Conservation (phyloP, 2,329 filamentous ascomycete genomes). For the Aspergillus persii region DNA sequence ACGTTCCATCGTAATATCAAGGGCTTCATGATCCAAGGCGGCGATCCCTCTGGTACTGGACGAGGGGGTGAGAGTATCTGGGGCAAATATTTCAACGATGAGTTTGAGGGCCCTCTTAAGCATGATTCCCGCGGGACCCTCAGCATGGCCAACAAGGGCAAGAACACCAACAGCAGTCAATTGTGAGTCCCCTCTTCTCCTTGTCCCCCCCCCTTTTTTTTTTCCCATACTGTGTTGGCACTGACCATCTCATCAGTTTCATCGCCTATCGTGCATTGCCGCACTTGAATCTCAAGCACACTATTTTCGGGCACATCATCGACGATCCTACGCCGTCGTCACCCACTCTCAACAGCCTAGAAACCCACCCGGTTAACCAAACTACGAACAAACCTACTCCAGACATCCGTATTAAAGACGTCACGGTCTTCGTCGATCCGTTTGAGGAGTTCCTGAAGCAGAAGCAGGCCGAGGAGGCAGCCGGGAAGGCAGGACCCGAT, state of each 20-base stretch:
- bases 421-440: conserved; percentile 86
- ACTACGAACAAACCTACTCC: conserved; percentile 71
- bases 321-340: conserved; percentile 57
- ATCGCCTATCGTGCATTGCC: conserved; percentile 81
- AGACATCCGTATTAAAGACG: conserved; percentile 76
- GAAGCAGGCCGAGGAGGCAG: conserved; percentile 62
- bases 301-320: conserved; percentile 87
- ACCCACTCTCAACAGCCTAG: conserved; percentile 65
- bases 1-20: conserved; percentile 90
- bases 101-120: conserved; percentile 84
- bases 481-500: conserved; percentile 38
- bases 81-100: conserved; percentile 92
- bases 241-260: conserved; percentile 54
- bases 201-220: neutral
- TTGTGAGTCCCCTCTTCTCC: conserved; percentile 49
- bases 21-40: conserved; percentile 97
- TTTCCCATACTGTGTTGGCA: neutral
- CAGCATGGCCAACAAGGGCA: conserved; percentile 98
- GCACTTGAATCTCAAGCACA: conserved; percentile 93
- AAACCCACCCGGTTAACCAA: conserved; percentile 70
- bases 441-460: conserved; percentile 90
- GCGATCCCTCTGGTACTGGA: conserved; percentile 89
- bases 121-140: conserved; percentile 77
- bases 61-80: conserved; percentile 87
- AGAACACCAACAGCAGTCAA: conserved; percentile 93